Percentiles rank a stretch among this genome's conserved stretches.
These are phyloP conservation scores for Dysphania ambrosioides DNA, from an alignment of 148 eudicot genomes.

Conservation along the genomic window DNA sequence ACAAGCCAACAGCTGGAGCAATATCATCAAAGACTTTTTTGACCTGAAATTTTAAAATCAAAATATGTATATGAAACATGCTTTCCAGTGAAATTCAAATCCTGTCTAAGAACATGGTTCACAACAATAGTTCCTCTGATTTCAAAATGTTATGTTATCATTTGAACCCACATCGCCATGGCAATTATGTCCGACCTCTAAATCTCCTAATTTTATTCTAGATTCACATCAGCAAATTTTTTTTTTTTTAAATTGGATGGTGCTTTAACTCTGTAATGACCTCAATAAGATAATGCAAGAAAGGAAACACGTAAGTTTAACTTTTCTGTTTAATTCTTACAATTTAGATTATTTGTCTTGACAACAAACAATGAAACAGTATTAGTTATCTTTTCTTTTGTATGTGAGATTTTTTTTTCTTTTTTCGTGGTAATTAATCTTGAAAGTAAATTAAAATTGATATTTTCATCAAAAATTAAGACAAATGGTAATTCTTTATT, in stretches of 20 bases:
- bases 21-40: conserved; percentile 75
- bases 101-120: neutral
- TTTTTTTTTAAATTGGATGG: neutral
- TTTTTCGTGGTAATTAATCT: neutral
- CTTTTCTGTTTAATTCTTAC: neutral
- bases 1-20: conserved; percentile 90
- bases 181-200: neutral
- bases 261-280: neutral
- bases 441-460: too few relatives aligned
- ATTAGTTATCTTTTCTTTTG: neutral
- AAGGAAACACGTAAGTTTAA: neutral
- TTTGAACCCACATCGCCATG: neutral
- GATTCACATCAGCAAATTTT: neutral
- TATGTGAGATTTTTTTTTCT: neutral
- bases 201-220: too few relatives aligned
- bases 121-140: neutral
- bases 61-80: neutral
- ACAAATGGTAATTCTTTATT: too few relatives aligned
- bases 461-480: neutral
- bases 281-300: neutral
- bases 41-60: conserved; percentile 49
- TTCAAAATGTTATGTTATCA: neutral
- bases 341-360: neutral
- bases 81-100: neutral
- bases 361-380: neutral